These are phyloP conservation scores for Cercospora sp. DNA, from an alignment of 2,329 filamentous ascomycete genomes.

Conservation along the genomic window DNA sequence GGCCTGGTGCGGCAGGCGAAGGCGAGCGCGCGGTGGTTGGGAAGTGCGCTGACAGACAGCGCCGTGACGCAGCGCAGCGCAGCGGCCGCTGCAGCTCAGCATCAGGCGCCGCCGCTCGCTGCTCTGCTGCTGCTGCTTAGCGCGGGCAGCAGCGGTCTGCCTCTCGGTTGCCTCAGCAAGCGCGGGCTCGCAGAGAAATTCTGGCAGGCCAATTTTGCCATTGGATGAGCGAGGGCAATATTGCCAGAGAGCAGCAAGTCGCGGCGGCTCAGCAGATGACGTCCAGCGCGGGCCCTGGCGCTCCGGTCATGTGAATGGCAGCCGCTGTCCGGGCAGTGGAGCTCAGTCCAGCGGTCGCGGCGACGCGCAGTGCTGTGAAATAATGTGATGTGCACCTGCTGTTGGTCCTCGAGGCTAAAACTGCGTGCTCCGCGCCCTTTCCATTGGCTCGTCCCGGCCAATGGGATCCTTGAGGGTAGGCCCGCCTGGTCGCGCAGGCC, in stretches of 20 bases:
- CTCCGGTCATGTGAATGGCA: constrained; percentile 25
- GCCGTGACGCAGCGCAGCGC: constrained; percentile 17
- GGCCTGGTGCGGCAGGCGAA: constrained; percentile 22
- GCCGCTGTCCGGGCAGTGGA: constrained; percentile 21
- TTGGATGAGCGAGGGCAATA: constrained; percentile 26
- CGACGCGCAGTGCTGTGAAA: constrained; percentile 21
- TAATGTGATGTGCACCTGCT: constrained; percentile 25
- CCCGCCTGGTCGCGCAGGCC: constrained; percentile 7
- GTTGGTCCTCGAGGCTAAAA: constrained; percentile 19
- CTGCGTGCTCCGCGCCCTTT: constrained; percentile 13
- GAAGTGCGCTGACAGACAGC: constrained; percentile 23
- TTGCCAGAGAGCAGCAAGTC: constrained; percentile 10
- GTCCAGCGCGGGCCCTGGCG: constrained; percentile 16
- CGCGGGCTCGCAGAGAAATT: constrained; percentile 23
- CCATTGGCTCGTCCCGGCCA: constrained; percentile 22
- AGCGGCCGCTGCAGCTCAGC: constrained; percentile 8
- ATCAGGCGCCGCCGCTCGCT: not conserved
- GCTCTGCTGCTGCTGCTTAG: constrained; percentile 18
- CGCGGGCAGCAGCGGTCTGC: constrained; percentile 16
- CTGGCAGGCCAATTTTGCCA: constrained; percentile 26
- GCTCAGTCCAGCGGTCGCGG: constrained; percentile 16
- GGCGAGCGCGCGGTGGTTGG: constrained; percentile 24
- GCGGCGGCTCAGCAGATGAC: constrained; percentile 20
- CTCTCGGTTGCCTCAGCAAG: constrained; percentile 18
- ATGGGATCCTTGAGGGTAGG: constrained; percentile 11